Conservation (phyloP, 345 rosid genomes). For the Eucalyptus pauciflora region DNA sequence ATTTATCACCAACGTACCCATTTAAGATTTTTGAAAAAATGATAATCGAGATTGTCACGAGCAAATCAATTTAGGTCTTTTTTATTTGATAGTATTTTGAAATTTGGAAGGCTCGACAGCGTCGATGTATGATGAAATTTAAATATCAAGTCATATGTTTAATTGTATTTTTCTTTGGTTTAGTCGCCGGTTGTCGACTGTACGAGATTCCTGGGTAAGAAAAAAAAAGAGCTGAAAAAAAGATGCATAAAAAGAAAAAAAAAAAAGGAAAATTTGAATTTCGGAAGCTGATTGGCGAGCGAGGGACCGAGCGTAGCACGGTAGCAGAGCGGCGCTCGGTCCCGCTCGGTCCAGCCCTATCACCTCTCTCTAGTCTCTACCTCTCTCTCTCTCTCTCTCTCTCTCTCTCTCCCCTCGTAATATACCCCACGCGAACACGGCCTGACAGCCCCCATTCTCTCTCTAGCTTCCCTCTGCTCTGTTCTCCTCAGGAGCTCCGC, state of each 20-base stretch:
- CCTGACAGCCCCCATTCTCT: neutral
- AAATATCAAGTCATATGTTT: too few relatives aligned
- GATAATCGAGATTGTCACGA: accelerated
- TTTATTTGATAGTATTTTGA: too few relatives aligned
- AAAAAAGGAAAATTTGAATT: neutral
- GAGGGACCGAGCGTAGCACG: neutral
- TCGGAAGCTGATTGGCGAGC: neutral
- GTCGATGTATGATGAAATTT: neutral
- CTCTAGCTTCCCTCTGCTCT: neutral
- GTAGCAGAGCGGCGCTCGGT: neutral
- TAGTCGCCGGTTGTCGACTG: too few relatives aligned
- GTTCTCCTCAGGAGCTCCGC: neutral
- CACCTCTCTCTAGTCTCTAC: neutral
- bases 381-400: neutral
- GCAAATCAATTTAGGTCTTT: too few relatives aligned
- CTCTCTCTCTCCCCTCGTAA: neutral
- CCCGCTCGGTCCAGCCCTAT: neutral
- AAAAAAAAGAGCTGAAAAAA: neutral
- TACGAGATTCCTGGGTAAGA: too few relatives aligned
- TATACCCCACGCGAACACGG: neutral
- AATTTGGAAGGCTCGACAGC: neutral
- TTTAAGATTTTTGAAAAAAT: too few relatives aligned
- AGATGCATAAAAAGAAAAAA: neutral
- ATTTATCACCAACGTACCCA: accelerated
- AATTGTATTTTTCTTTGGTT: too few relatives aligned